phyloP scores from a whole-genome alignment of 179 eudicot genomes.

The Silene vulgaris region DNA sequence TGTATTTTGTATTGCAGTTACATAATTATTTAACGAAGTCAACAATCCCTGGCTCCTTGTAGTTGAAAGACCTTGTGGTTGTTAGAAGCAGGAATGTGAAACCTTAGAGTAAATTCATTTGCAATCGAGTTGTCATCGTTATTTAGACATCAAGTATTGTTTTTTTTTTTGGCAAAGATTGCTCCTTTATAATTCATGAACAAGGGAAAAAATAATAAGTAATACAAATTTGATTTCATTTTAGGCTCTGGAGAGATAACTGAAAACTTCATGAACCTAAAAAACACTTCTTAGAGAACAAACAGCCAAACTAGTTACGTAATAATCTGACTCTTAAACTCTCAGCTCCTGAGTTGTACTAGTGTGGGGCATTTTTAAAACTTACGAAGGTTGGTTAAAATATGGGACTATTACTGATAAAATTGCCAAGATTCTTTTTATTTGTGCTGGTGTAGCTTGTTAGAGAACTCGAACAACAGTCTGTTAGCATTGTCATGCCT shows the following conservation, averaged over 20 bases:
- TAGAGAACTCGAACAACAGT: neutral
- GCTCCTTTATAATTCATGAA: too few relatives aligned
- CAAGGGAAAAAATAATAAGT: too few relatives aligned
- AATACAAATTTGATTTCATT: neutral
- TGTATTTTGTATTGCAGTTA: neutral
- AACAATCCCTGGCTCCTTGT: neutral
- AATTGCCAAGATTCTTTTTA: neutral
- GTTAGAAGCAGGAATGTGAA: neutral
- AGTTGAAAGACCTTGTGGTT: neutral
- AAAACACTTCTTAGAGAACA: neutral
- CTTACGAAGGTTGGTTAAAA: neutral
- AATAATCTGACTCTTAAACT: neutral
- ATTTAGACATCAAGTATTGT: neutral
- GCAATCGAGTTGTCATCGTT: neutral
- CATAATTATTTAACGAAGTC: neutral
- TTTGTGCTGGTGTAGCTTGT: neutral
- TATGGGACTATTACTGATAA: neutral
- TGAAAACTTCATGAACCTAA: neutral
- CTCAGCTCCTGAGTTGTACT: neutral
- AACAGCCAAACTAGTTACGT: neutral
- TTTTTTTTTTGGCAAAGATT: neutral
- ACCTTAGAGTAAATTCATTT: neutral
- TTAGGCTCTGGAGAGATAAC: neutral
- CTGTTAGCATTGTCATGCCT: neutral
- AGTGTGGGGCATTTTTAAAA: neutral